Conservation (phyloP, 2,329 filamentous ascomycete genomes). For the Trichoderma sp. region DNA sequence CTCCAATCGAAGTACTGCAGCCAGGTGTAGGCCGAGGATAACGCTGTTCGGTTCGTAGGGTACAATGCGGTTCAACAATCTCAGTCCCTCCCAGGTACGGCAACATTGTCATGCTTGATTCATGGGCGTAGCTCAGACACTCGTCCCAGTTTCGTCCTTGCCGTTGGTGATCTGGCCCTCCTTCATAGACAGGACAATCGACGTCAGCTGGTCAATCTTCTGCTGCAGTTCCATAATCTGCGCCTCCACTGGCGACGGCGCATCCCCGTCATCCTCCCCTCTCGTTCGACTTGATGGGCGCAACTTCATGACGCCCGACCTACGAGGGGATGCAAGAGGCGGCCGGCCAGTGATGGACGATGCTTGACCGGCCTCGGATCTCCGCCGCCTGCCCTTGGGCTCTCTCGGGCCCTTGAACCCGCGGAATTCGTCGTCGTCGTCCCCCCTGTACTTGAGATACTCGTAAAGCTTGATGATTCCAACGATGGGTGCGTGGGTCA, state of each 20-base stretch:
- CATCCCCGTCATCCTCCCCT: constrained; percentile 43
- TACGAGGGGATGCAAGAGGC: constrained; percentile 26
- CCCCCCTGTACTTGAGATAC: constrained; percentile 46
- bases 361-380: constrained; percentile 31
- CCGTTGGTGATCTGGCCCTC: constrained; percentile 31
- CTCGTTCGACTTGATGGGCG: constrained; percentile 30
- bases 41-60: no score
- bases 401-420: constrained; percentile 53
- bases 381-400: constrained; percentile 32
- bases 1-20: no score
- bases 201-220: constrained; percentile 62
- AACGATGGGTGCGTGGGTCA: constrained; percentile 69
- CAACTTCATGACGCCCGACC: constrained; percentile 28
- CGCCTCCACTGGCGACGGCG: constrained; percentile 50
- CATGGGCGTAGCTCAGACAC: not conserved
- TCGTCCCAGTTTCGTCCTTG: not conserved
- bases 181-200: constrained; percentile 55
- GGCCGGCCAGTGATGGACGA: constrained; percentile 29
- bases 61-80: not conserved
- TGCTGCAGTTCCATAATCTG: constrained; percentile 57
- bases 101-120: not conserved
- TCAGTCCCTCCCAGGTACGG: not conserved
- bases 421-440: constrained; percentile 48
- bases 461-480: constrained; percentile 71
- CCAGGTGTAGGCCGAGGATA: not conserved